Evolutionary conservation across 208 protist species (phyloP), one percentile per base, ranked within the genome.

Genomic region (Leishmania amazonensis): DNA sequence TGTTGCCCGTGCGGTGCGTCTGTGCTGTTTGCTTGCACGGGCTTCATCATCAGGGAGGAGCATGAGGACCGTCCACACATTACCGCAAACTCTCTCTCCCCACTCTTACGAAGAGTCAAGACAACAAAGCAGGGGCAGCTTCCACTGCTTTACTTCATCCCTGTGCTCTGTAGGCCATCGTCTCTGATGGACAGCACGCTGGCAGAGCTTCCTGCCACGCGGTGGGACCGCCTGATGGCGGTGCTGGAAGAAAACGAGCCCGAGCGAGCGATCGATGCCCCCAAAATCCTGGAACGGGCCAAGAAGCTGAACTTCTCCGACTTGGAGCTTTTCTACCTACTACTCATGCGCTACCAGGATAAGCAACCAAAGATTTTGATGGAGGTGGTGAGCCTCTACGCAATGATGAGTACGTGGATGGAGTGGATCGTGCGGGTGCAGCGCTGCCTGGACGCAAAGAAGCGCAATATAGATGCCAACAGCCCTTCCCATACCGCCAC

Each of bases 141-240:
- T 74, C 45, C 3, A 74, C 45, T 35, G 42, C 28, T 31, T 74
- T 31, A n/a, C 24, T 8, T 54, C 70, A 35, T 54, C 51, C n/a
- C 13, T 54, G 24, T 54, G 21, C 4, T 31, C 45, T 35, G 9
- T 53, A 21, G 35, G 2, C 7, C n/a, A 62, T 62, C 31, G 24
- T 31, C 21, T 7, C 79, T 31, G 62, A 78, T 68, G 80, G 49
- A 83, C 47, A 67, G 67, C 0, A 11, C 31, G 38, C 24, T 87
- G 1, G 58, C 51, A 21, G 68, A 81, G 40, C 54, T 85, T 24
- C 86, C 83, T 1, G 86, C 87, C 0, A 91, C 86, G 28, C 84
- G 90, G 53, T 94, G 88, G 88, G 90, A 94, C 74, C 87, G 86
- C 15, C 79, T 94, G 38, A 73, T 89, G 5, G 86, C 87, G 0